These are phyloP conservation scores for Cladophialophora psammophila DNA, from an alignment of 2,329 filamentous ascomycete genomes.

Conservation along the genomic window DNA sequence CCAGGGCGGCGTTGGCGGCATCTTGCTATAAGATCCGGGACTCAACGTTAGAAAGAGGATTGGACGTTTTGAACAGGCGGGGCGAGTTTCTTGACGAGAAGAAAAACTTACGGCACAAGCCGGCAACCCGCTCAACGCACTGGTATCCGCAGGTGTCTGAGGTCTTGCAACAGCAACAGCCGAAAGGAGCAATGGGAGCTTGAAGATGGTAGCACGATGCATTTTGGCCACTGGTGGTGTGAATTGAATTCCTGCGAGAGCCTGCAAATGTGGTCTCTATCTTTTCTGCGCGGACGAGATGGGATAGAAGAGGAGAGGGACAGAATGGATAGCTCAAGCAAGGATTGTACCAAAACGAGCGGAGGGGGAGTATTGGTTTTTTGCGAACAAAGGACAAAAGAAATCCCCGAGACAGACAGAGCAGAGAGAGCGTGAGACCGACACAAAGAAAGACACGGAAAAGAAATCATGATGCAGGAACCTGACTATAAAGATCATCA, in stretches of 20 bases:
- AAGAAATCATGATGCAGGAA: neutral
- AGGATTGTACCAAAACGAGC: neutral
- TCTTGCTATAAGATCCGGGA: conserved; percentile 25
- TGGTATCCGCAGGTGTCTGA: conserved; percentile 22
- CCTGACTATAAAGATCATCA: conserved; percentile 1
- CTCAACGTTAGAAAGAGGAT: neutral
- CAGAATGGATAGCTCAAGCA: neutral
- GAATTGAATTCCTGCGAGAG: neutral
- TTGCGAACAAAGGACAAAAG: neutral
- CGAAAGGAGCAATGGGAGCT: conserved; percentile 21
- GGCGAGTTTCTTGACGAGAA: neutral
- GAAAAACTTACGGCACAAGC: conserved; percentile 34
- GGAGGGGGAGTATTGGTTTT: neutral
- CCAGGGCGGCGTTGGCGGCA: conserved; percentile 25
- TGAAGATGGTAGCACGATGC: conserved; percentile 19
- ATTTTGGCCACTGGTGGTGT: conserved; percentile 11
- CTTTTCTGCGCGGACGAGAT: neutral
- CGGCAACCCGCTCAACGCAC: conserved; percentile 28
- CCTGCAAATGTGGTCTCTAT: neutral
- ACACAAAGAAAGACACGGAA: conserved; percentile 8
- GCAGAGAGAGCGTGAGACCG: neutral
- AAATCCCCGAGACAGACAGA: conserved; percentile 1
- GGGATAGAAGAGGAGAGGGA: neutral
- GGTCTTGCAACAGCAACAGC: conserved; percentile 24
- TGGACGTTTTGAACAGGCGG: too few relatives aligned